Evolutionary conservation across 176 grass and related monocot species (phyloP), one percentile per base, ranked within the genome.

Genomic region (Echinochloa phyllopogon): DNA sequence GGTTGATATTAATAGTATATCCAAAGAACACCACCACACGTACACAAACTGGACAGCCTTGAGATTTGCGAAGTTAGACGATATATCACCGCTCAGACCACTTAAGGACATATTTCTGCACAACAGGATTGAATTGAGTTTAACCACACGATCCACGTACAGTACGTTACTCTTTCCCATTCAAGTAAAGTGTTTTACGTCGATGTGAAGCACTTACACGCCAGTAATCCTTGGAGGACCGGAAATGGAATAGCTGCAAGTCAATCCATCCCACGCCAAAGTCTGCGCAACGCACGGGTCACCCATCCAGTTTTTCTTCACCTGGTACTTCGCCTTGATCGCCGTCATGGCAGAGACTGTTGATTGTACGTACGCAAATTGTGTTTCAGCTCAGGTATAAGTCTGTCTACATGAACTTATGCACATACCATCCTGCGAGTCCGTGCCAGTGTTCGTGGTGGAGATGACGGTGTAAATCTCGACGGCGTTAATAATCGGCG

Each of bases 271-370:
- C 92, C 92, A 94, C 6, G 71, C 41, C 6, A 84, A 55, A 77
- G 36, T 43, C 44, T 82, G 48, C 2, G 88, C 86, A 60, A 64
- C 55, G 65, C 92, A 91, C 13, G 92, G 92, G 59, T 94, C 92
- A 24, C 89, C 92, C 51, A 84, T 81, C 92, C 92, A 94, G 37
- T 83, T 87, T 76, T 70, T 80, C 74, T 86, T 69, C 38, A 91
- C 48, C 12, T 39, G 2, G 64, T 94, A 94, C 11, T 74, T 48
- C 12, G 10, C 48, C 70, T 78, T 91, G 68, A 94, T 85, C 16
- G 62, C 63, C 65, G 41, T 90, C 27, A 91, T 94, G 43, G 86
- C 74, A 85, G 73, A 87, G 1, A 85, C 92, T 94, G 69, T 17
- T 58, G 82, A 36, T 92, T 75, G 73, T 75, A 92, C n/a, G 73